Percentiles rank a stretch among this genome's conserved stretches.
phyloP scores from a whole-genome alignment of 1,284 basidiomycete species.

The Golubevia sp. region DNA sequence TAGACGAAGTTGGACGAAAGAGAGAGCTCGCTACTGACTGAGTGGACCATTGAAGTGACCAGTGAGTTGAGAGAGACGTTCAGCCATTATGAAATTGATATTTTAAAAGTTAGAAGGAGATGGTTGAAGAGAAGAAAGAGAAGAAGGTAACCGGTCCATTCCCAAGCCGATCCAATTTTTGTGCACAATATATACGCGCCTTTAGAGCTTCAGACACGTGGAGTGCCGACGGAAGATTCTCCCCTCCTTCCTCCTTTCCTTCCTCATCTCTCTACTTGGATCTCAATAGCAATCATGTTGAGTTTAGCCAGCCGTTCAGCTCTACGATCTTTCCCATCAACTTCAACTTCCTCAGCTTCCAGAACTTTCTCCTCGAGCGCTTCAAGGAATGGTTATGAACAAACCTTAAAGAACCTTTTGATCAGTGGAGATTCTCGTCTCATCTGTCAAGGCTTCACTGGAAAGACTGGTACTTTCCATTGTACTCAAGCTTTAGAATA shows the following conservation, averaged over 20 bases:
- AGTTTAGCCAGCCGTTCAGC: constrained; percentile 9
- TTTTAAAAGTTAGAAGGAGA: constrained; percentile 26
- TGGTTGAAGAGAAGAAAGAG: constrained; percentile 21
- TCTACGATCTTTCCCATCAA: constrained; percentile 3
- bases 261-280: constrained; percentile 10
- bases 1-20: too few species aligned
- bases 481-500: constrained; percentile 56
- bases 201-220: constrained; percentile 34
- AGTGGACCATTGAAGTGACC: too few species aligned
- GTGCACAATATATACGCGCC: too few species aligned
- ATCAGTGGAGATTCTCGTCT: constrained; percentile 26
- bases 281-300: constrained; percentile 13
- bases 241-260: neutral
- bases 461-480: constrained; percentile 57
- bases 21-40: too few species aligned
- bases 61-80: too few species aligned
- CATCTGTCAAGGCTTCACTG: constrained; percentile 47
- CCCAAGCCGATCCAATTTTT: too few species aligned
- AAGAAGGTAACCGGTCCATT: constrained; percentile 16
- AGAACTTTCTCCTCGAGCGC: constrained; percentile 15
- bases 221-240: constrained; percentile 20
- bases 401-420: constrained; percentile 28
- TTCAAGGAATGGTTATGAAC: constrained; percentile 31
- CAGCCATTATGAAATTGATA: constrained; percentile 14
- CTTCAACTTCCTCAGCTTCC: neutral